Percentiles rank a stretch among this genome's conserved stretches.
Evolutionary conservation across 31 red algal genomes (phyloP).

Genomic region (Bonnemaisonia californica): DNA sequence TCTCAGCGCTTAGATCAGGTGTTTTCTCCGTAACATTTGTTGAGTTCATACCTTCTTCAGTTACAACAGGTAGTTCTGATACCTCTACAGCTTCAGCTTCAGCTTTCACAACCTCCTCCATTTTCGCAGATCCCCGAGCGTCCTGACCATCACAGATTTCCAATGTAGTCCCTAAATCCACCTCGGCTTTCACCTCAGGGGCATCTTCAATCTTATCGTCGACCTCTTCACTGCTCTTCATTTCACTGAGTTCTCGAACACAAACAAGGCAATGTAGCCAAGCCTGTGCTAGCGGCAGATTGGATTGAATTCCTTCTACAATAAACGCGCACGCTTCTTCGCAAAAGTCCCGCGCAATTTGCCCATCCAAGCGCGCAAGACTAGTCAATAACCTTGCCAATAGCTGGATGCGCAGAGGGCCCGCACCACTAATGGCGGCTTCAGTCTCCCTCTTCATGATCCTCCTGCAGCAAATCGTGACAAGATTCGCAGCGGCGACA

Average conservation of each 20-base stretch:
- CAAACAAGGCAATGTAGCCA: constrained; percentile 53
- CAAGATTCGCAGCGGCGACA: constrained; percentile 15
- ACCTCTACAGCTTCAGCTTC: background rate
- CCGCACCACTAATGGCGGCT: constrained; percentile 56
- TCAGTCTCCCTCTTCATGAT: constrained; percentile 53
- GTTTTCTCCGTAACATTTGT: background rate
- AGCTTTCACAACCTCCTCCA: background rate
- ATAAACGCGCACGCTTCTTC: constrained; percentile 53
- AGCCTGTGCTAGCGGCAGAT: constrained; percentile 38
- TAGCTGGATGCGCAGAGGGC: constrained; percentile 52
- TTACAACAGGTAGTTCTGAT: background rate
- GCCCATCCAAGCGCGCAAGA: constrained; percentile 29
- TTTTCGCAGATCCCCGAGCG: too few relatives aligned
- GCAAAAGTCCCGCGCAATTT: constrained; percentile 52
- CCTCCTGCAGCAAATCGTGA: constrained; percentile 47
- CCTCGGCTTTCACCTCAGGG: background rate
- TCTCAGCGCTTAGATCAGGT: background rate
- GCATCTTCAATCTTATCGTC: background rate
- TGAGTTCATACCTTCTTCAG: constrained; percentile 1
- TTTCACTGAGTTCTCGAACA: background rate
- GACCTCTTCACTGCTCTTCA: too few relatives aligned
- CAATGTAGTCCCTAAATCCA: background rate
- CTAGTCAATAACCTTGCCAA: constrained; percentile 53
- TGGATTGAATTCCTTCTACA: constrained; percentile 26
- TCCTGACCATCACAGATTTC: background rate